A percentile compares a stretch with the other conserved stretches of the same genome.
phyloP scores from a whole-genome alignment of 176 grass and related monocot species.

The Guadua angustifolia region DNA sequence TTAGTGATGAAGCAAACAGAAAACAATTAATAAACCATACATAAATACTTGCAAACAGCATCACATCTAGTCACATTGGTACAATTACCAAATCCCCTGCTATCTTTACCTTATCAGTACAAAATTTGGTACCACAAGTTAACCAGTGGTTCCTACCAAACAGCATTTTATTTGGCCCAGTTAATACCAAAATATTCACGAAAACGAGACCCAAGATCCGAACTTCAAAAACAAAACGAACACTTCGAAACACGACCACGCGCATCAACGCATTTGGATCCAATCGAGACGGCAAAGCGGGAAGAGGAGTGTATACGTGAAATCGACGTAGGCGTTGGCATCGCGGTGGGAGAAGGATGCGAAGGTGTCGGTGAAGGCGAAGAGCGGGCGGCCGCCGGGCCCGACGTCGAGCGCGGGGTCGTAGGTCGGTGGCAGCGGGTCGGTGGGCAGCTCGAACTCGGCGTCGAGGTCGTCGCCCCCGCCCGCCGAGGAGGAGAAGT shows the following conservation, averaged over 20 bases:
- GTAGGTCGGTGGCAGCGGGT: constrained; percentile 74
- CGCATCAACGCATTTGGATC: constrained; percentile 17
- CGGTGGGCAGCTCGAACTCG: constrained; percentile 73
- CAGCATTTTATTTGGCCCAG: neutral
- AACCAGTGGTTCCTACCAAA: neutral
- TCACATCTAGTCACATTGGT: too few relatives aligned
- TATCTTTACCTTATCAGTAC: constrained; percentile 17
- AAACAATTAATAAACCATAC: too few relatives aligned
- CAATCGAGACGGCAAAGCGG: constrained; percentile 4
- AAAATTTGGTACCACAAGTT: neutral
- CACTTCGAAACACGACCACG: neutral
- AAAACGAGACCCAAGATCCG: constrained; percentile 2
- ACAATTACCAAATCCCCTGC: neutral
- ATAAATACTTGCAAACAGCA: too few relatives aligned
- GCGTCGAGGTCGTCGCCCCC: constrained; percentile 55
- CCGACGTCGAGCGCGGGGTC: constrained; percentile 82
- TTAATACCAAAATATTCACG: neutral
- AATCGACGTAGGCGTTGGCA: constrained; percentile 72
- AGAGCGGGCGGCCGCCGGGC: constrained; percentile 76
- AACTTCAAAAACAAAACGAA: constrained; percentile 25
- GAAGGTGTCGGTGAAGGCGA: constrained; percentile 77
- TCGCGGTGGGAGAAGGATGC: constrained; percentile 59
- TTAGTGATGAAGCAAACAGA: too few relatives aligned
- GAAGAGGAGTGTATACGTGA: constrained; percentile 50
- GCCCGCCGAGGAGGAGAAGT: constrained; percentile 2